These are phyloP conservation scores for Mortierella sp. DNA, from an alignment of 371 early-diverging fungal species.

Conservation along the genomic window DNA sequence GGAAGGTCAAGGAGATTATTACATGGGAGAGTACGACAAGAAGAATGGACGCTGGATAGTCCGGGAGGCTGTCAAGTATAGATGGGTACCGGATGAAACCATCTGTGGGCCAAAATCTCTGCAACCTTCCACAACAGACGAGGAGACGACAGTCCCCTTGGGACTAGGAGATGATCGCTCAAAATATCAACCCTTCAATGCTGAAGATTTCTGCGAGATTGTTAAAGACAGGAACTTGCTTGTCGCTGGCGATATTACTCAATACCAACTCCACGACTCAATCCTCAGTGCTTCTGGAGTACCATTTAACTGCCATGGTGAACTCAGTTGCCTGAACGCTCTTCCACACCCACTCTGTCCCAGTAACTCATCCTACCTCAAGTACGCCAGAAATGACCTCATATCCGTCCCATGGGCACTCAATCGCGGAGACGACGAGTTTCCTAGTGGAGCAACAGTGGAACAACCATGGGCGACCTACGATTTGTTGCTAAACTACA, in stretches of 20 bases:
- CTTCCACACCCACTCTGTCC: conserved; percentile 31
- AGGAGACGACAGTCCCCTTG: too few species aligned
- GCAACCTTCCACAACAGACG: too few species aligned
- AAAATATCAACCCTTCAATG: conserved; percentile 19
- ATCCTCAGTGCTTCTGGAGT: conserved; percentile 63
- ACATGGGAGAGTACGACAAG: conserved; percentile 19
- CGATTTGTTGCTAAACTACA: conserved; percentile 57
- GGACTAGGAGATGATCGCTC: conserved; percentile 24
- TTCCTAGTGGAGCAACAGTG: conserved; percentile 57
- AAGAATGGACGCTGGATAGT: conserved; percentile 30
- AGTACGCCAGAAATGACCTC: conserved; percentile 68
- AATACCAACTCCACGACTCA: conserved; percentile 70
- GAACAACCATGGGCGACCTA: conserved; percentile 65
- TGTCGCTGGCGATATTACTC: conserved; percentile 68
- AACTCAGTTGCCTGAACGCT: conserved; percentile 60
- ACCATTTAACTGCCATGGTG: conserved; percentile 68
- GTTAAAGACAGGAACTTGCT: conserved; percentile 49
- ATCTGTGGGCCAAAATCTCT: conserved; percentile 28
- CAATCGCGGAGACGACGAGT: conserved; percentile 53
- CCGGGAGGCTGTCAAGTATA: conserved; percentile 50
- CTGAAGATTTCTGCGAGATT: conserved; percentile 20
- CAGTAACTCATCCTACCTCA: conserved; percentile 41
- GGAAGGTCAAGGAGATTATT: neutral
- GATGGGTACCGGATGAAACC: conserved; percentile 47
- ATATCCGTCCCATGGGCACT: conserved; percentile 59